A percentile compares a stretch with the other conserved stretches of the same genome.
Conservation (phyloP, 1,284 basidiomycete genomes). For the Kalmanozyma brasiliensis region DNA sequence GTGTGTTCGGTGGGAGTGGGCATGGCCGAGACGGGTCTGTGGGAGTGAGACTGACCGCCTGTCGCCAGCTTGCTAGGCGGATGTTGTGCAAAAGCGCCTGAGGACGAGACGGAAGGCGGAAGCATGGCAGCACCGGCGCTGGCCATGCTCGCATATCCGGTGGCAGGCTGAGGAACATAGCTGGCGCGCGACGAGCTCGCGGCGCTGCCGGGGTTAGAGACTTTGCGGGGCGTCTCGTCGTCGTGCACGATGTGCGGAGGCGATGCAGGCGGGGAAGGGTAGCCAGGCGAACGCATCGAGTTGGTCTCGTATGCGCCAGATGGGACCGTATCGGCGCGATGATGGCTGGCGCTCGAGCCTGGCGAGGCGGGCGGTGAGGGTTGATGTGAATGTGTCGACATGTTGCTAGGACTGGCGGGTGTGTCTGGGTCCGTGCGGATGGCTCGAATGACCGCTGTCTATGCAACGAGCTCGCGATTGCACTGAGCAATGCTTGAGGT, state of each 20-base stretch:
- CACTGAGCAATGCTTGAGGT: no score
- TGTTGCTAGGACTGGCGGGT: conserved; percentile 1
- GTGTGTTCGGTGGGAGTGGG: conserved; percentile 50
- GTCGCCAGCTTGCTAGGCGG: conserved; percentile 57
- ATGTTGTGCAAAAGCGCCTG: conserved; percentile 22
- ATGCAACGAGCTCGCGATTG: no score
- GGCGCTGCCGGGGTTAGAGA: conserved; percentile 13
- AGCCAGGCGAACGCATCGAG: conserved; percentile 32
- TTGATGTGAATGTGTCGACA: conserved; percentile 30
- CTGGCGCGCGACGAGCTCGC: conserved; percentile 23
- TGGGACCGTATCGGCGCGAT: conserved; percentile 6
- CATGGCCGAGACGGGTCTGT: conserved; percentile 63
- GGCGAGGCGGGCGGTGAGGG: conserved; percentile 45
- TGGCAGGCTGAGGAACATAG: conserved; percentile 15
- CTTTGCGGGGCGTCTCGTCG: conserved; percentile 8
- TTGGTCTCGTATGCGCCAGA: conserved; percentile 14
- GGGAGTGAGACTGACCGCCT: conserved; percentile 57
- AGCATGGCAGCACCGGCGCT: conserved; percentile 38
- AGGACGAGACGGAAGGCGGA: conserved; percentile 16
- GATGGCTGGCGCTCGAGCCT: conserved; percentile 18
- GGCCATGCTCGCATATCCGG: conserved; percentile 40
- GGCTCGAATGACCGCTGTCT: no score
- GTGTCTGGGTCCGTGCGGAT: no score
- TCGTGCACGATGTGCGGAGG: conserved; percentile 29
- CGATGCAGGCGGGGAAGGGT: conserved; percentile 42